These are phyloP conservation scores for Capsella bursapastoris DNA, from an alignment of 345 rosid species.

Conservation along the genomic window DNA sequence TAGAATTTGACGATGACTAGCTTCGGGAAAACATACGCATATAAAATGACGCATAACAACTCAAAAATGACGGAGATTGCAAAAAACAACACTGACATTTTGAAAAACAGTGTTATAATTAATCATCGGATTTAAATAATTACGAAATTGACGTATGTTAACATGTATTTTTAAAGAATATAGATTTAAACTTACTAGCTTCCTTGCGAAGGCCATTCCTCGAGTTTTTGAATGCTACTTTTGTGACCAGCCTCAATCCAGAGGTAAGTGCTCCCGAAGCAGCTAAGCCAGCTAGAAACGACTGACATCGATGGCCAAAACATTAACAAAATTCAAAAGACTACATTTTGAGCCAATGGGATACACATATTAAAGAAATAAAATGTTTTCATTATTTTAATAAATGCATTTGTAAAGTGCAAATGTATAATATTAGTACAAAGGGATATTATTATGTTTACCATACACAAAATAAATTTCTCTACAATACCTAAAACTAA, in stretches of 20 bases:
- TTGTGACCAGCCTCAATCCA: slow-evolving; percentile 65
- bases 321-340: slow-evolving; percentile 5
- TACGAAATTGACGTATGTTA: not conserved
- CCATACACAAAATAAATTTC: not conserved
- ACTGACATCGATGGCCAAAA: slow-evolving; percentile 42
- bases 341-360: not conserved
- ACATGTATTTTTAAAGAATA: not conserved
- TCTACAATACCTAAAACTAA: not conserved
- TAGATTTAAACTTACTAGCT: slow-evolving; percentile 51
- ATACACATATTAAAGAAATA: not conserved
- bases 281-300: slow-evolving; percentile 78
- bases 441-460: not conserved
- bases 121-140: not conserved
- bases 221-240: slow-evolving; percentile 64
- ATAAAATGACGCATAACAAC: slow-evolving; percentile 60
- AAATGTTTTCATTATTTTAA: not conserved
- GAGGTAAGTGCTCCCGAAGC: slow-evolving; percentile 84
- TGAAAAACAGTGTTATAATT: not conserved
- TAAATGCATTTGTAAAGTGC: not conserved
- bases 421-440: not conserved
- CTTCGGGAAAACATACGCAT: slow-evolving; percentile 62
- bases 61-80: slow-evolving; percentile 62
- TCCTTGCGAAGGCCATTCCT: slow-evolving; percentile 79
- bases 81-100: slow-evolving; percentile 61
- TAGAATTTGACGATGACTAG: slow-evolving; percentile 69